Percentiles rank a stretch among this genome's conserved stretches.
Conservation (phyloP, 1,284 basidiomycete genomes). For the Uromyces viciae-fabae region DNA sequence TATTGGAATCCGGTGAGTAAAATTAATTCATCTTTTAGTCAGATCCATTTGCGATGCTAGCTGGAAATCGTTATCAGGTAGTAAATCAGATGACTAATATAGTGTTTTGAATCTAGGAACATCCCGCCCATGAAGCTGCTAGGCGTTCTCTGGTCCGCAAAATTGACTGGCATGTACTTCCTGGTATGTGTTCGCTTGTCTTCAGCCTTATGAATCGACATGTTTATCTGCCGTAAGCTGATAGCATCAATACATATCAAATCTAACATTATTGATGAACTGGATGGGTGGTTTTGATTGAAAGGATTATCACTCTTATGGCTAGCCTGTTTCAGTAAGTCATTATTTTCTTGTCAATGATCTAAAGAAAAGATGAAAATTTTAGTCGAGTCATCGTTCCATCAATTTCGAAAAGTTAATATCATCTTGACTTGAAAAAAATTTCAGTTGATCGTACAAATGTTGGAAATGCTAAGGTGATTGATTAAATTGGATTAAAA, state of each 20-base stretch:
- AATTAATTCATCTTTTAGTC: too few species aligned
- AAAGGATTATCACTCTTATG: conserved; percentile 28
- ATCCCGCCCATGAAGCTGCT: conserved; percentile 14
- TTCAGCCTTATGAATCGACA: background rate
- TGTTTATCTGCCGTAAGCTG: too few species aligned
- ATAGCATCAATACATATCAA: background rate
- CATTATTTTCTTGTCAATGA: background rate
- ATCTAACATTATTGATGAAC: too few species aligned
- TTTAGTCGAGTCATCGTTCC: background rate
- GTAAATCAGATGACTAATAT: too few species aligned
- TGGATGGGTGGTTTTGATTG: too few species aligned
- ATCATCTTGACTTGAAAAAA: background rate
- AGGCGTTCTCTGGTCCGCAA: background rate
- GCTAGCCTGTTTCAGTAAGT: conserved; percentile 39
- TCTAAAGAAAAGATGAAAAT: background rate
- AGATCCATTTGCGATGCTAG: too few species aligned
- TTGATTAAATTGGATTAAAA: background rate
- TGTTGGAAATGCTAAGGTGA: conserved; percentile 45
- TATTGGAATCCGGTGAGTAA: too few species aligned
- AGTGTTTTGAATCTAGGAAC: too few species aligned
- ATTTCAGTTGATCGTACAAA: conserved; percentile 44
- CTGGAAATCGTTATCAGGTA: too few species aligned
- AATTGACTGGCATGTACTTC: conserved; percentile 11
- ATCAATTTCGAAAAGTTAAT: background rate
- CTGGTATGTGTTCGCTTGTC: background rate